These are phyloP conservation scores for Ceratobasidium sp. DNA, from an alignment of 1,284 basidiomycete species.

Conservation along the genomic window DNA sequence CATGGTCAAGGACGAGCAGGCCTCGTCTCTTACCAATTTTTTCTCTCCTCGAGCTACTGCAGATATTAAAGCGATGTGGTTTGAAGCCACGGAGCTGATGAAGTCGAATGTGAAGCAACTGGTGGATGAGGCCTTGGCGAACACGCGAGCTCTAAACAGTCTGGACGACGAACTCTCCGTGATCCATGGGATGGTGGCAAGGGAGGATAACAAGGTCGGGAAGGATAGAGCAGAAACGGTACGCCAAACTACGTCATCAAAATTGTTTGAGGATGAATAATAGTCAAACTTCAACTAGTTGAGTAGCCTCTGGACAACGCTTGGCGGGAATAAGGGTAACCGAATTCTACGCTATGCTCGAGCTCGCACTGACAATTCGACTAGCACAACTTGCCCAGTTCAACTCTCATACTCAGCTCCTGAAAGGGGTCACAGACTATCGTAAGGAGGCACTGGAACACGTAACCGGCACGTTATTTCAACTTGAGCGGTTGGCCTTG, in stretches of 20 bases:
- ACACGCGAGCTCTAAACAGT: constrained; percentile 30
- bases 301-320: constrained; percentile 41
- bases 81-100: constrained; percentile 26
- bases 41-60: neutral
- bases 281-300: constrained; percentile 13
- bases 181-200: constrained; percentile 31
- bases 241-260: neutral
- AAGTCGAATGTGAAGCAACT: constrained; percentile 18
- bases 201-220: constrained; percentile 14
- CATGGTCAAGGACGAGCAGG: constrained; percentile 11
- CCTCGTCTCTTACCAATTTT: neutral
- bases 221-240: constrained; percentile 29
- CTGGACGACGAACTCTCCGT: constrained; percentile 31
- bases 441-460: constrained; percentile 34
- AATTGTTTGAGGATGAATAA: neutral
- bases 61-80: constrained; percentile 25
- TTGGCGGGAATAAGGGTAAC: constrained; percentile 44
- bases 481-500: constrained; percentile 29
- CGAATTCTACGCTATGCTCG: neutral
- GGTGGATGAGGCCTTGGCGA: constrained; percentile 40
- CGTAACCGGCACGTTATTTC: constrained; percentile 29
- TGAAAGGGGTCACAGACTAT: constrained; percentile 30
- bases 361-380: neutral
- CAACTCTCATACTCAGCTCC: constrained; percentile 16
- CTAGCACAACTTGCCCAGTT: constrained; percentile 23